These are phyloP conservation scores for Penicillium parvum DNA, from an alignment of 495 filamentous ascomycete species.

Conservation along the genomic window DNA sequence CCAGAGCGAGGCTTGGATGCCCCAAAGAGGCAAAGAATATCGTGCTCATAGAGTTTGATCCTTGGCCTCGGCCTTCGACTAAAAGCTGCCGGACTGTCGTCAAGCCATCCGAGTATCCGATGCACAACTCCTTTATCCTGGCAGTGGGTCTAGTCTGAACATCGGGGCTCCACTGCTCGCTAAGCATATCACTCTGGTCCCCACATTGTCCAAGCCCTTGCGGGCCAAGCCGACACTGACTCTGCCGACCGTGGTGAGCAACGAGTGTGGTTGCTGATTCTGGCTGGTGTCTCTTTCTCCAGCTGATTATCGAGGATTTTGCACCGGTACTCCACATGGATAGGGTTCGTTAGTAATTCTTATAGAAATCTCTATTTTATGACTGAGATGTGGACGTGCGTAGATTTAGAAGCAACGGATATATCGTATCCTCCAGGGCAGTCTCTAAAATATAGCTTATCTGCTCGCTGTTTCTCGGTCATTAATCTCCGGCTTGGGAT, in stretches of 20 bases:
- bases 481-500: slow-evolving; percentile 18
- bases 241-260: slow-evolving; percentile 24
- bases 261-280: slow-evolving; percentile 5
- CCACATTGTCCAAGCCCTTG: slow-evolving; percentile 15
- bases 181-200: slow-evolving; percentile 18
- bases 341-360: too few relatives aligned
- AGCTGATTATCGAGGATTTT: not conserved
- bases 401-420: too few relatives aligned
- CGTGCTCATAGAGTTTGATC: too few relatives aligned
- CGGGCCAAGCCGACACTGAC: slow-evolving; percentile 24
- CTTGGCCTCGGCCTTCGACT: too few relatives aligned
- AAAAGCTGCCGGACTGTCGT: too few relatives aligned
- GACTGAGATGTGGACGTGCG: too few relatives aligned
- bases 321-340: not conserved
- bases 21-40: not conserved
- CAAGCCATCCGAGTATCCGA: slow-evolving; percentile 21
- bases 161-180: slow-evolving; percentile 22
- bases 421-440: too few relatives aligned
- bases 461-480: not conserved
- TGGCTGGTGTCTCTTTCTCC: too few relatives aligned
- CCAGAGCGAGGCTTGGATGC: not conserved
- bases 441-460: too few relatives aligned
- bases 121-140: slow-evolving; percentile 8
- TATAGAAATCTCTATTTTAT: too few relatives aligned
- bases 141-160: slow-evolving; percentile 13